phyloP scores from a whole-genome alignment of 176 grass and related monocot genomes.

The Ampelocalamus luodianensis region DNA sequence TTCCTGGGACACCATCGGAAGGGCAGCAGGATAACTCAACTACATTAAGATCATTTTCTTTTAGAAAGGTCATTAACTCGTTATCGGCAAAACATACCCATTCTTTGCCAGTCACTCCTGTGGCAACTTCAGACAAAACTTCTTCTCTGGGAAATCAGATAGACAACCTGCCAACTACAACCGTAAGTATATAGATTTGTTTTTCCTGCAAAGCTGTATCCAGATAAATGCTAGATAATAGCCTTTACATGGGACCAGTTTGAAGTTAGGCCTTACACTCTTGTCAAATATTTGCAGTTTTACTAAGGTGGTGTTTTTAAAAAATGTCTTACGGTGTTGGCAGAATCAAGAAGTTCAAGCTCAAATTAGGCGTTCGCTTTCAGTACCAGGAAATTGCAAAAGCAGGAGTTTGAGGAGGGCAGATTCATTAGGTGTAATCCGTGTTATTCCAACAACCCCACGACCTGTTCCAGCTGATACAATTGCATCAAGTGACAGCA shows the following conservation, averaged over 20 bases:
- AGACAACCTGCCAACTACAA: conserved; percentile 52
- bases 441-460: conserved; percentile 87
- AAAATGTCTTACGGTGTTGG: conserved; percentile 15
- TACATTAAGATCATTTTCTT: conserved; percentile 65
- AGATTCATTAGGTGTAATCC: conserved; percentile 81
- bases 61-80: conserved; percentile 77
- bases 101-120: conserved; percentile 91
- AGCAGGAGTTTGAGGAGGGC: conserved; percentile 73
- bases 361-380: conserved; percentile 88
- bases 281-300: conserved; percentile 13
- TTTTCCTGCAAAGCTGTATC: conserved; percentile 12
- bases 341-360: conserved; percentile 63
- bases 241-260: background rate
- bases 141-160: conserved; percentile 52
- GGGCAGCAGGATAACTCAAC: conserved; percentile 62
- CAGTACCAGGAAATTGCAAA: conserved; percentile 87
- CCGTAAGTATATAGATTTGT: conserved; percentile 56
- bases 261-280: conserved; percentile 15
- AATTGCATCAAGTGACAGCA: conserved; percentile 43
- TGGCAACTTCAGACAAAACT: conserved; percentile 46
- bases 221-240: conserved; percentile 25
- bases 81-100: conserved; percentile 69
- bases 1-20: conserved; percentile 64
- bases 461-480: conserved; percentile 53
- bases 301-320: background rate